Evolutionary conservation across 2,329 filamentous ascomycete species (phyloP).

Genomic region (Alternaria alternata): DNA sequence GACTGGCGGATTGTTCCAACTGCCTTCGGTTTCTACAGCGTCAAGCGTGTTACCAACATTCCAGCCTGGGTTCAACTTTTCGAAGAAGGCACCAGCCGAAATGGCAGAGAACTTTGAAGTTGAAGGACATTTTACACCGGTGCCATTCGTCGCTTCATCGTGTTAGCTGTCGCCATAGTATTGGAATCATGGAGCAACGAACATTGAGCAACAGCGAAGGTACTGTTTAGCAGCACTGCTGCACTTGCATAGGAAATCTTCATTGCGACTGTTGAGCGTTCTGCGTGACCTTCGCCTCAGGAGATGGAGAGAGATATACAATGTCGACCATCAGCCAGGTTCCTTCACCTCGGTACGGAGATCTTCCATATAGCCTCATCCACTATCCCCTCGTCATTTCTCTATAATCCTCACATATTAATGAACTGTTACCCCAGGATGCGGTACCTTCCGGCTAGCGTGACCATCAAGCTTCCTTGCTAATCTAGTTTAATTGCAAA

Average conservation of each 20-base stretch:
- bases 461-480: constrained; percentile 10
- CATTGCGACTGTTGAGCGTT: not conserved
- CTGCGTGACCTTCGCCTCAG: not conserved
- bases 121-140: constrained; percentile 45
- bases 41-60: constrained; percentile 69
- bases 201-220: constrained; percentile 24
- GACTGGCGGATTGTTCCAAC: constrained; percentile 66
- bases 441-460: constrained; percentile 3
- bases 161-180: not conserved
- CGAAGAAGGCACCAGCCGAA: constrained; percentile 58
- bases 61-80: constrained; percentile 64
- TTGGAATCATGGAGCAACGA: not conserved
- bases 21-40: constrained; percentile 63
- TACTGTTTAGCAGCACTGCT: constrained; percentile 25
- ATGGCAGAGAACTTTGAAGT: constrained; percentile 56
- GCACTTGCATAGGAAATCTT: constrained; percentile 11
- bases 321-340: not conserved
- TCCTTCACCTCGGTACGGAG: not conserved
- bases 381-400: not conserved
- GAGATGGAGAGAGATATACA: constrained; percentile 7
- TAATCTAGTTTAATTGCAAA: constrained; percentile 17
- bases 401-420: constrained; percentile 3
- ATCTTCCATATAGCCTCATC: constrained; percentile 11
- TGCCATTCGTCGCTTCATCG: constrained; percentile 20
- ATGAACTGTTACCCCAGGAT: constrained; percentile 13